Evolutionary conservation across 2,329 filamentous ascomycete genomes (phyloP).

Genomic region (Trichophyton equinum): DNA sequence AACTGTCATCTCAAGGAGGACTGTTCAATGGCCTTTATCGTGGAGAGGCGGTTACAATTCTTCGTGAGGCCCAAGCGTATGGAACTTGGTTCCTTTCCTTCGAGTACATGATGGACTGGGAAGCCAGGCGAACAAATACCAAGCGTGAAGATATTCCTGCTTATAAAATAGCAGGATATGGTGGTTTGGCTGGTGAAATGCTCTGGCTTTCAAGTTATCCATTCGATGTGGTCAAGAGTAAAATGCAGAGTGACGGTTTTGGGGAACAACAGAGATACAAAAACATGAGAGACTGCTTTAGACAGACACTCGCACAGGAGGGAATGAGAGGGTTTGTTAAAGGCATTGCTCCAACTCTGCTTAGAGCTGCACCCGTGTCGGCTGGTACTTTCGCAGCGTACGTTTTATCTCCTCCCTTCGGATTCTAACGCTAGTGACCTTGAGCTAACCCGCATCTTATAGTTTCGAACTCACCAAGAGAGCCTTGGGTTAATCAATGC

Average conservation of each 20-base stretch:
- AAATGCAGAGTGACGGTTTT: constrained; percentile 98
- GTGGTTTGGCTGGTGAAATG: constrained; percentile 83
- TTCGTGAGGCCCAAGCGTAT: constrained; percentile 88
- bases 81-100: constrained; percentile 91
- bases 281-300: constrained; percentile 81
- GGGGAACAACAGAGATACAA: constrained; percentile 57
- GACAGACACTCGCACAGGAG: constrained; percentile 64
- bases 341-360: constrained; percentile 75
- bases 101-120: constrained; percentile 89
- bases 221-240: constrained; percentile 95
- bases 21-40: constrained; percentile 68
- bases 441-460: constrained; percentile 10
- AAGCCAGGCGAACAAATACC: constrained; percentile 64
- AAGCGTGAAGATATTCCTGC: constrained; percentile 65
- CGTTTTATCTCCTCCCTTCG: constrained; percentile 15
- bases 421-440: neutral
- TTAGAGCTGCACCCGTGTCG: constrained; percentile 94
- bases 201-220: constrained; percentile 92
- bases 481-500: constrained; percentile 27
- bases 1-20: constrained; percentile 59
- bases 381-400: constrained; percentile 90
- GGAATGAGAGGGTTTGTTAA: constrained; percentile 85
- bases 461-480: constrained; percentile 38
- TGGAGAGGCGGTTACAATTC: constrained; percentile 70
- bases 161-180: constrained; percentile 82